Conservation (phyloP, 345 rosid genomes). For the Pseudoturritis turrita region DNA sequence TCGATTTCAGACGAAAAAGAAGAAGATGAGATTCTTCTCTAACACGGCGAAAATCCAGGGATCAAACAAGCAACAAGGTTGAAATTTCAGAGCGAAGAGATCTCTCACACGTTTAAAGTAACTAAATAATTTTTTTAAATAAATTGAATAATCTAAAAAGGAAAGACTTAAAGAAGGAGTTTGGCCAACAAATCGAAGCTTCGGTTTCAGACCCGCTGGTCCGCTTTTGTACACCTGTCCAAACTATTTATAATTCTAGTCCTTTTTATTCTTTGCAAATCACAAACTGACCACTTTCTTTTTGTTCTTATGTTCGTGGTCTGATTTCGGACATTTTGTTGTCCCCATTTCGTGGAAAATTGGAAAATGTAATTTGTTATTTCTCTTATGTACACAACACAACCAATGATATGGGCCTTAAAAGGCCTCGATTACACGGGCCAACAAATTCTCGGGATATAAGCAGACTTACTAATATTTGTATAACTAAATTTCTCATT, state of each 20-base stretch:
- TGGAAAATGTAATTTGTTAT: too few relatives aligned
- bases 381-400: neutral
- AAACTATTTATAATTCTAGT: conserved; percentile 2
- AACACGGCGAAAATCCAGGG: conserved; percentile 26
- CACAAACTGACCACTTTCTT: conserved; percentile 4
- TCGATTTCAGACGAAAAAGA: neutral
- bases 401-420: neutral
- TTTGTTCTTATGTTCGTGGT: neutral
- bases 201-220: conserved; percentile 28
- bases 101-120: conserved; percentile 27
- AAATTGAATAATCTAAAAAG: neutral
- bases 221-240: conserved; percentile 10
- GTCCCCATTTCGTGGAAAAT: neutral
- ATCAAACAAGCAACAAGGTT: conserved; percentile 12
- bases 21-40: neutral
- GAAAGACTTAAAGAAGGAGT: conserved; percentile 11
- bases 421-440: conserved; percentile 1
- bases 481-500: neutral
- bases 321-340: neutral
- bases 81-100: conserved; percentile 30
- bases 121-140: neutral
- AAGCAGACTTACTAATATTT: too few relatives aligned
- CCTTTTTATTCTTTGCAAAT: neutral
- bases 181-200: conserved; percentile 35
- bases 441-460: neutral